phyloP scores from a whole-genome alignment of 306 rosid genomes.

The Albizia julibrissin region DNA sequence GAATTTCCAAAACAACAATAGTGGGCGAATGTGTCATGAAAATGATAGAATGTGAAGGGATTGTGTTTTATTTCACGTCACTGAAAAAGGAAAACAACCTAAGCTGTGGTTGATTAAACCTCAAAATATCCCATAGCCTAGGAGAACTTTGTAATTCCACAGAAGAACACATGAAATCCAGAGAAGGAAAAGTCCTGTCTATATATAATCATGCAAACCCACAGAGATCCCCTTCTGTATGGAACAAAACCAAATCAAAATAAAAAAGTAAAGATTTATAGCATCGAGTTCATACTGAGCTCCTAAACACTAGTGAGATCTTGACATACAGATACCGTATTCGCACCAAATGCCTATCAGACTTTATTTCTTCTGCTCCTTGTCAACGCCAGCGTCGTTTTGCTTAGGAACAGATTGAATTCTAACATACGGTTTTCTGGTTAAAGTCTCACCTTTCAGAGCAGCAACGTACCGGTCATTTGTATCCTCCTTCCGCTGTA shows the following conservation, averaged over 20 bases:
- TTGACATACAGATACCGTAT: conserved; percentile 1
- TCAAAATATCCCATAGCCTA: conserved; percentile 2
- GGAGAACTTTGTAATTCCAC: conserved; percentile 23
- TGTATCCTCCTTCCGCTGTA: conserved; percentile 83
- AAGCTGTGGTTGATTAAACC: neutral
- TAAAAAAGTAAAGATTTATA: neutral
- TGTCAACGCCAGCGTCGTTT: conserved; percentile 32
- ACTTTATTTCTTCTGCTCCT: conserved; percentile 51
- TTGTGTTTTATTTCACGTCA: conserved; percentile 6
- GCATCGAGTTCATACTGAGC: conserved; percentile 9
- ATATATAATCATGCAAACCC: conserved; percentile 2
- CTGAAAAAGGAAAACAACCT: neutral
- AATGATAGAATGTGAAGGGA: neutral
- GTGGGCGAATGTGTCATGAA: neutral
- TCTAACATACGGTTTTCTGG: conserved; percentile 86
- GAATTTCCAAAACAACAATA: neutral
- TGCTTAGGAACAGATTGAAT: conserved; percentile 69
- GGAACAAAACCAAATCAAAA: neutral
- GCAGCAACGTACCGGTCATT: conserved; percentile 94
- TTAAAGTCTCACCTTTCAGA: conserved; percentile 75
- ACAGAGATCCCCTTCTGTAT: neutral
- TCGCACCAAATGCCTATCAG: conserved; percentile 12
- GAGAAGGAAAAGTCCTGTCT: neutral
- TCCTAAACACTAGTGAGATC: neutral
- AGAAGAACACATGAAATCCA: conserved; percentile 4